Base-by-base conservation (phyloP, 495 filamentous ascomycete species). In the Neurospora sp. region DNA sequence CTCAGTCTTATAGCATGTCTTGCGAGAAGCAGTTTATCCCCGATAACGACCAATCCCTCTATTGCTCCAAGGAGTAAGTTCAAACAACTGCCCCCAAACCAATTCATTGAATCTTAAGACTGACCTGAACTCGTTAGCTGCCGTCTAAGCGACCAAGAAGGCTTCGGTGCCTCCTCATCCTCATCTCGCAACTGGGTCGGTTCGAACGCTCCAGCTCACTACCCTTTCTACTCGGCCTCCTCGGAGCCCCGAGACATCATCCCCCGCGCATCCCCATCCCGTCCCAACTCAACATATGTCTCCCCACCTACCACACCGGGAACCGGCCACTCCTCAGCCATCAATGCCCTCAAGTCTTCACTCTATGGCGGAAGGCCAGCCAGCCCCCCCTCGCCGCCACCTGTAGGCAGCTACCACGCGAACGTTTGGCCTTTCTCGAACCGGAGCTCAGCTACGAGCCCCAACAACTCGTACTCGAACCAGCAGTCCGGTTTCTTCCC, bases 41-140 rank as follows among this genome's bases (percentile, higher is more conserved):
- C 69, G 77, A 81, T 39, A 82, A 83, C 71, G 84, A 85, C 41
- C 82, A 79, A 69, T 78, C 78, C 54, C 72, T 86, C 72, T 86
- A 86, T 79, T 86, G 85, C 78, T 85, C 85, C 35, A 84, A 85
- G 72, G 77, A 80, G 84, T 86, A 81, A 83, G 85, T 80, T 72
- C 71, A 35, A 14, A 18, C 54, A 16, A 35, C 54, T 4, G 27
- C 27, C 20, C 23, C 14, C 54, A 66, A 62, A 14, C 12, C 54
- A 31, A 8, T 18, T 66, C 2, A 12, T 5, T 69, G 46, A 69
- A 71, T 73, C 20, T 42, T 41, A 18, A 20, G 72, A 73, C 74
- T 76, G 73, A 75, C 78, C 72, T 75, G 71, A 75, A 39, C 39
- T 9, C 41, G 74, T 46, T 74, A 86, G 85, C 71, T 86, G 85